These are phyloP conservation scores for Domatiomyces globalis DNA, from an alignment of 2,329 filamentous ascomycete genomes.

Conservation along the genomic window DNA sequence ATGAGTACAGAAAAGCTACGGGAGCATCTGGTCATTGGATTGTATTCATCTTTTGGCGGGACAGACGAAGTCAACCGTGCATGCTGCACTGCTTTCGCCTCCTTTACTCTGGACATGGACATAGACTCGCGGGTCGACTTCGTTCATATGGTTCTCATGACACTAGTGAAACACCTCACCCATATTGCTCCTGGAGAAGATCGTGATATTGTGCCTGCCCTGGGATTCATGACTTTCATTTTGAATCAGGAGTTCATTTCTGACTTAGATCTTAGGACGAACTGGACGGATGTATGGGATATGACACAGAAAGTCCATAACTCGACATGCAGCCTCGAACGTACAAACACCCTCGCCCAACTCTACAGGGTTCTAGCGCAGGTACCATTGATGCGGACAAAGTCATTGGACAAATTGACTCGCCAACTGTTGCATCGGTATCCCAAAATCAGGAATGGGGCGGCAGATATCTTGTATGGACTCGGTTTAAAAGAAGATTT, in stretches of 20 bases:
- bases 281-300: constrained; percentile 47
- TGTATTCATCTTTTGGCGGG: constrained; percentile 31
- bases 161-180: constrained; percentile 40
- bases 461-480: constrained; percentile 16
- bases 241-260: constrained; percentile 44
- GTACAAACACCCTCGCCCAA: constrained; percentile 65
- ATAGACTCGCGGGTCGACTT: neutral
- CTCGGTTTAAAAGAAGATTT: constrained; percentile 8
- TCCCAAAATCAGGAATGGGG: constrained; percentile 15
- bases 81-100: constrained; percentile 28
- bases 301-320: constrained; percentile 65
- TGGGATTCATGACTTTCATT: constrained; percentile 67
- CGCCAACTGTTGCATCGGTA: constrained; percentile 16
- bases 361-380: constrained; percentile 44
- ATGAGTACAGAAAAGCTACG: constrained; percentile 26
- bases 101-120: constrained; percentile 21
- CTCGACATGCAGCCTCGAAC: constrained; percentile 68
- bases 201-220: constrained; percentile 55
- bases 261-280: constrained; percentile 1
- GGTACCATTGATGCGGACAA: constrained; percentile 3
- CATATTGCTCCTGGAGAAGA: constrained; percentile 45
- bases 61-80: constrained; percentile 31
- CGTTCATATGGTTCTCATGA: constrained; percentile 29
- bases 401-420: constrained; percentile 14
- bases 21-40: constrained; percentile 27